These are phyloP conservation scores for Ustilago sp. DNA, from an alignment of 1,284 basidiomycete genomes.

Conservation along the genomic window DNA sequence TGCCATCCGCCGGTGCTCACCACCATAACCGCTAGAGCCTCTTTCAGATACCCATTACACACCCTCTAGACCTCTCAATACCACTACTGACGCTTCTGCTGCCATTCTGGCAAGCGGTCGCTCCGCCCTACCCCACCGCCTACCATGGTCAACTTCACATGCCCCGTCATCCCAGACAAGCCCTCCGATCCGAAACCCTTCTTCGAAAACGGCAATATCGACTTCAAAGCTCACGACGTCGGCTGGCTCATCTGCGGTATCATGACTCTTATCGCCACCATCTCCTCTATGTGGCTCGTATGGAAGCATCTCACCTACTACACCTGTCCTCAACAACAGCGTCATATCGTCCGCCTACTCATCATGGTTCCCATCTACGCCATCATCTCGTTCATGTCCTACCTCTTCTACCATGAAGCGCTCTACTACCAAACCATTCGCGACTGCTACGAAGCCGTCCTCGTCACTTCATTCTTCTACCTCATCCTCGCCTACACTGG, in stretches of 20 bases:
- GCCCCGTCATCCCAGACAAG: slow-evolving; percentile 49
- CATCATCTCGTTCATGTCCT: slow-evolving; percentile 77
- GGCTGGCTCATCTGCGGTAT: slow-evolving; percentile 80
- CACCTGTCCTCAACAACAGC: slow-evolving; percentile 74
- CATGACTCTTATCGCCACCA: slow-evolving; percentile 71
- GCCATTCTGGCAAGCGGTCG: slow-evolving; percentile 4
- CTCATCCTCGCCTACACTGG: slow-evolving; percentile 80
- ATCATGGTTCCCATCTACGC: slow-evolving; percentile 85
- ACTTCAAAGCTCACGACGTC: slow-evolving; percentile 74
- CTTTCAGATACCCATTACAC: not conserved
- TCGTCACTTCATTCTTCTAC: slow-evolving; percentile 79
- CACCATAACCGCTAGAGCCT: not conserved
- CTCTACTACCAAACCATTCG: slow-evolving; percentile 67
- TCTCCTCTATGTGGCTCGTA: slow-evolving; percentile 47
- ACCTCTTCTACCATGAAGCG: slow-evolving; percentile 74
- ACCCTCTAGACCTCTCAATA: not conserved
- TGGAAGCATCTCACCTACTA: slow-evolving; percentile 77
- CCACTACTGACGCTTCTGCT: not conserved
- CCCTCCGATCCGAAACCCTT: slow-evolving; percentile 71
- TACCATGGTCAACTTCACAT: slow-evolving; percentile 53
- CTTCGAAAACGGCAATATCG: slow-evolving; percentile 76
- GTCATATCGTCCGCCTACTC: slow-evolving; percentile 75
- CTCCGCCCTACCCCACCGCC: not conserved
- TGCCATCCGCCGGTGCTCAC: not conserved
- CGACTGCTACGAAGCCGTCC: slow-evolving; percentile 65